A percentile compares a stretch with the other conserved stretches of the same genome.
phyloP scores from a whole-genome alignment of 768 basidiomycete species.

The Krasilnikovozyma curviuscula region DNA sequence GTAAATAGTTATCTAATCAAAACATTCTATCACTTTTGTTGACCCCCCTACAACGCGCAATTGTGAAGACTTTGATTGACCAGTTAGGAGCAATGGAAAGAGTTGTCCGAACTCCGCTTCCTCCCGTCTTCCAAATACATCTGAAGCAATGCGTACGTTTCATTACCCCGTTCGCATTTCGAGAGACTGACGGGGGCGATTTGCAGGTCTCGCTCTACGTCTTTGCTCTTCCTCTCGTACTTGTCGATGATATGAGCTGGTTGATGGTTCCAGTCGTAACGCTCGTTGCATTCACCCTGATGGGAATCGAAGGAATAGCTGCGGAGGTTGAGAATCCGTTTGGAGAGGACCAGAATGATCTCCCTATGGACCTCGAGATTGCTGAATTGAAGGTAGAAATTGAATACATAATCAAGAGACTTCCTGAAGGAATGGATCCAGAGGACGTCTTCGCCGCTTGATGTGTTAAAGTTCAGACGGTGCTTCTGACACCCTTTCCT shows the following conservation, averaged over 20 bases:
- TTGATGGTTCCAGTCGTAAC: constrained; percentile 62
- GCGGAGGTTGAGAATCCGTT: constrained; percentile 92
- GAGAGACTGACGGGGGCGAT: background rate
- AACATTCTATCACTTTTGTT: too few relatives aligned
- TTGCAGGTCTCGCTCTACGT: constrained; percentile 41
- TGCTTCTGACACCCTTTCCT: too few relatives aligned
- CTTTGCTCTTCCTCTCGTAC: constrained; percentile 69
- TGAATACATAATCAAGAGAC: background rate
- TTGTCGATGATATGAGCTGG: constrained; percentile 46
- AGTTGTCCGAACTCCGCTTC: constrained; percentile 24
- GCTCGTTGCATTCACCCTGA: constrained; percentile 62
- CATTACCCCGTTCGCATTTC: background rate
- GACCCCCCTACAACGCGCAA: constrained; percentile 52
- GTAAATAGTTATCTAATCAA: too few relatives aligned
- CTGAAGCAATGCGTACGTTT: too few relatives aligned
- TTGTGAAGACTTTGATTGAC: constrained; percentile 64
- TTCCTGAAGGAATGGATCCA: constrained; percentile 6
- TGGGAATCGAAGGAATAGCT: constrained; percentile 90
- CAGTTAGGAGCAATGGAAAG: constrained; percentile 66
- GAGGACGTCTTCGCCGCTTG: constrained; percentile 7
- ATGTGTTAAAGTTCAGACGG: background rate
- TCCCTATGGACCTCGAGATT: constrained; percentile 4
- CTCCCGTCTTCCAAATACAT: background rate
- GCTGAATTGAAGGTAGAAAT: constrained; percentile 3
- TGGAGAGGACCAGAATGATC: constrained; percentile 29